These are phyloP conservation scores for Chalciporus chontae DNA, from an alignment of 768 basidiomycete species.

Conservation along the genomic window DNA sequence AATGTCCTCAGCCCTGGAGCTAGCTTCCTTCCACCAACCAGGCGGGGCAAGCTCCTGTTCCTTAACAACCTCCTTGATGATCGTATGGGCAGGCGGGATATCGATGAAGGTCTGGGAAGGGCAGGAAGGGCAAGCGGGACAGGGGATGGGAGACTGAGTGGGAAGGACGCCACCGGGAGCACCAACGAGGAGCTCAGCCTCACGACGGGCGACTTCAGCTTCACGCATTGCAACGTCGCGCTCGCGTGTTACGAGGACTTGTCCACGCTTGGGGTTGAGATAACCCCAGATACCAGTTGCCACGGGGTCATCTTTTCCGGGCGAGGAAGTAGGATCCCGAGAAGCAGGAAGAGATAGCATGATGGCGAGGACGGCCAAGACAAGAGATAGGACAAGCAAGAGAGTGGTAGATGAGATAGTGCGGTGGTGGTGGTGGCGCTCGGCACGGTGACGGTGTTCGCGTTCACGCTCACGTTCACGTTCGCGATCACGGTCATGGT, in stretches of 20 bases:
- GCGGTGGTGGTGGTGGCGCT: conserved; percentile 72
- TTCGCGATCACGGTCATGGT: conserved; percentile 56
- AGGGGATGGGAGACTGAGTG: conserved; percentile 46
- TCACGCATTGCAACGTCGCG: conserved; percentile 77
- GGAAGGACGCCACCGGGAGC: conserved; percentile 79
- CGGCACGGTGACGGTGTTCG: conserved; percentile 54
- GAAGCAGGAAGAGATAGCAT: conserved; percentile 82
- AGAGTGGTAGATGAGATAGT: conserved; percentile 90
- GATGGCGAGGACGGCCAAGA: conserved; percentile 84
- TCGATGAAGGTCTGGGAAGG: conserved; percentile 50
- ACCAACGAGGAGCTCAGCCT: conserved; percentile 79
- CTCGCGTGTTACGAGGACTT: conserved; percentile 77
- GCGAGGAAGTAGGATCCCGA: conserved; percentile 29
- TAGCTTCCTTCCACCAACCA: conserved; percentile 71
- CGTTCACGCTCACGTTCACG: conserved; percentile 51
- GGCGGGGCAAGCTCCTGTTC: conserved; percentile 77
- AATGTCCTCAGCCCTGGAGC: conserved; percentile 72
- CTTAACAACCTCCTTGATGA: conserved; percentile 85
- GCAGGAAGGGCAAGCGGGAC: conserved; percentile 60
- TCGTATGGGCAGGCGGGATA: conserved; percentile 65
- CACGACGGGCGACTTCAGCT: conserved; percentile 84
- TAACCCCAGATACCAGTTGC: conserved; percentile 63
- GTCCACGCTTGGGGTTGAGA: conserved; percentile 78
- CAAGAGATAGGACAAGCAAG: conserved; percentile 79
- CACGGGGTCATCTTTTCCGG: conserved; percentile 35